These are phyloP conservation scores for Pythium dissotocum DNA, from an alignment of 352 stramenopile species.

Conservation along the genomic window DNA sequence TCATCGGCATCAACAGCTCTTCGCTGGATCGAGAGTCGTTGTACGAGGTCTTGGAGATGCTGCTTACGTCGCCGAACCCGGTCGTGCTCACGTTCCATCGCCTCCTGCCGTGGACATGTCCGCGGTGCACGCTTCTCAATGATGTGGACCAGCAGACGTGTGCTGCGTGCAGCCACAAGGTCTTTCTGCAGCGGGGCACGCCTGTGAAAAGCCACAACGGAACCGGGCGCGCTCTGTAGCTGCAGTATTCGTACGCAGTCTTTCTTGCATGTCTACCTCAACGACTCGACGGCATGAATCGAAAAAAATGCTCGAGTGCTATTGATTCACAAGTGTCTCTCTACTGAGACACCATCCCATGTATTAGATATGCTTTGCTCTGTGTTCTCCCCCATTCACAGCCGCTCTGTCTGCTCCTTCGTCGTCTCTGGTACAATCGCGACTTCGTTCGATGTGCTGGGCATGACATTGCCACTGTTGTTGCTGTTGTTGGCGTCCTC, in stretches of 20 bases:
- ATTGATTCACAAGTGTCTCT: not conserved
- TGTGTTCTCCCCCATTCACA: not conserved
- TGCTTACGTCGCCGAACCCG: slow-evolving; percentile 67
- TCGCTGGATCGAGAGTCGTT: slow-evolving; percentile 44
- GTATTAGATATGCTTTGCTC: not conserved
- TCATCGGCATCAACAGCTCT: slow-evolving; percentile 64
- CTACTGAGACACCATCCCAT: not conserved
- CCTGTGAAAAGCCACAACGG: slow-evolving; percentile 7
- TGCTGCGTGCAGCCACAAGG: slow-evolving; percentile 50
- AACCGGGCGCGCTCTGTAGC: not conserved
- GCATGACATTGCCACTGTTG: not conserved
- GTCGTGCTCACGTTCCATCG: slow-evolving; percentile 70
- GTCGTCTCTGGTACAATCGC: slow-evolving; percentile 15
- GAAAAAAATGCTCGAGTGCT: not conserved
- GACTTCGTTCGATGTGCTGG: slow-evolving; percentile 12
- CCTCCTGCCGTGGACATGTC: slow-evolving; percentile 61
- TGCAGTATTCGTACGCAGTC: not conserved
- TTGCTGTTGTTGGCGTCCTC: not conserved
- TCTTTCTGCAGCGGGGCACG: slow-evolving; percentile 18
- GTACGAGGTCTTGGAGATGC: slow-evolving; percentile 65
- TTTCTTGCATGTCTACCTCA: not conserved
- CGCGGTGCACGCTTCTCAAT: slow-evolving; percentile 78
- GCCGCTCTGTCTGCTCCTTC: not conserved
- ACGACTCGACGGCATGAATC: not conserved
- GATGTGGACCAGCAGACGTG: slow-evolving; percentile 36